Percentiles rank a stretch among this genome's conserved stretches.
phyloP scores from a whole-genome alignment of 2,329 filamentous ascomycete genomes.

The Talaromyces funiculosus region DNA sequence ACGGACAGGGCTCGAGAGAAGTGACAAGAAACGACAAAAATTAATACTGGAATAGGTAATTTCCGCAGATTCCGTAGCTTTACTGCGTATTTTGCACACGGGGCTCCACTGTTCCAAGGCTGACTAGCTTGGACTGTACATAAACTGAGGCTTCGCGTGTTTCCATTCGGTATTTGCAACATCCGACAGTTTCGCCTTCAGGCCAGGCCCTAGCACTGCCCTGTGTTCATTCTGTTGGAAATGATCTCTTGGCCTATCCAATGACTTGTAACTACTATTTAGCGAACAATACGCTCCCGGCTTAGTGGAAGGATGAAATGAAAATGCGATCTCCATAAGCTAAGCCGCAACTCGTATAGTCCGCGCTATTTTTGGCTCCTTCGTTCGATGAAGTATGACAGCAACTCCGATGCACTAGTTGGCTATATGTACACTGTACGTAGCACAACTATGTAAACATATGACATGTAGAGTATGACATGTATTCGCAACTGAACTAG shows the following conservation, averaged over 20 bases:
- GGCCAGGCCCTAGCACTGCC: neutral
- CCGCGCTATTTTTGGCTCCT: neutral
- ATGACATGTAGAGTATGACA: neutral
- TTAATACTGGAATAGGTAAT: neutral
- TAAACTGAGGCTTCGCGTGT: neutral
- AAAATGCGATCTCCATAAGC: neutral
- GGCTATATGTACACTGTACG: neutral
- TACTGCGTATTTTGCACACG: too few relatives aligned
- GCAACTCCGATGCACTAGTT: neutral
- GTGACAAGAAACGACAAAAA: neutral
- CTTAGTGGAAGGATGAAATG: neutral
- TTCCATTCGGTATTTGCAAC: neutral
- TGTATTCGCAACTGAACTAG: neutral
- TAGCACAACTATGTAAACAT: neutral
- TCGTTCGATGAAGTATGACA: neutral
- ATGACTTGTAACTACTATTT: neutral
- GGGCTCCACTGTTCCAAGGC: neutral
- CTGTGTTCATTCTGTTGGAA: neutral
- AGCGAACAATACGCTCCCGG: neutral
- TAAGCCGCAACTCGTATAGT: neutral
- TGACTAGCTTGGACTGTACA: neutral
- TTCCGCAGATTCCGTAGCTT: neutral
- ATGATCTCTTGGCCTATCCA: neutral
- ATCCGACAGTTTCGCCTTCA: neutral
- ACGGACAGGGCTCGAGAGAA: neutral